These are phyloP conservation scores for Tetraselmis striata DNA, from an alignment of 139 green algal genomes.

Conservation along the genomic window DNA sequence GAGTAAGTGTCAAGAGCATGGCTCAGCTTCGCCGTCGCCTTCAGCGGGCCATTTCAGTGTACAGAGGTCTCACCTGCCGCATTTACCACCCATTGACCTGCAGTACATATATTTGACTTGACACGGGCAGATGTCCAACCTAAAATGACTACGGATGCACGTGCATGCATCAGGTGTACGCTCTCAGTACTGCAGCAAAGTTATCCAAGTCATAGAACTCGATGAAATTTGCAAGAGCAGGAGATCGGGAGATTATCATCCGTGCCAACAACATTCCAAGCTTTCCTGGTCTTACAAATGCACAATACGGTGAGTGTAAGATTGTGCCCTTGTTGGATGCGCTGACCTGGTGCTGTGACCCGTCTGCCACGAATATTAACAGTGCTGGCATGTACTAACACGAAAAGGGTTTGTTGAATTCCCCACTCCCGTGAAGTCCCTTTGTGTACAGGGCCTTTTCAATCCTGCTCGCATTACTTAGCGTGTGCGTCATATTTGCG, in stretches of 20 bases:
- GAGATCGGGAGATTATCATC: not conserved
- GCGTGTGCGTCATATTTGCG: slow-evolving; percentile 67
- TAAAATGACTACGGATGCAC: not conserved
- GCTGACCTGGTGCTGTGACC: not conserved
- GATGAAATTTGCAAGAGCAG: not conserved
- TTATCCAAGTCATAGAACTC: not conserved
- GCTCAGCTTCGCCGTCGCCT: slow-evolving; percentile 41
- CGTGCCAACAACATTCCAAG: not conserved
- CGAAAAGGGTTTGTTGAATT: too few relatives aligned
- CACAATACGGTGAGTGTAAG: not conserved
- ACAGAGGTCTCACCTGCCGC: slow-evolving; percentile 45
- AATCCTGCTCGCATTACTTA: slow-evolving; percentile 41
- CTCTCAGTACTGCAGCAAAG: not conserved
- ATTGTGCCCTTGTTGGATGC: not conserved
- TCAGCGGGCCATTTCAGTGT: slow-evolving; percentile 29
- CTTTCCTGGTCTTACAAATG: not conserved
- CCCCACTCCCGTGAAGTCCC: too few relatives aligned
- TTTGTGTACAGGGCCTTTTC: slow-evolving; percentile 31
- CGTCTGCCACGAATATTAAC: not conserved
- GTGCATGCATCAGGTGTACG: not conserved
- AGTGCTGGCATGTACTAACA: too few relatives aligned
- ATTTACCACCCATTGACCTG: not conserved
- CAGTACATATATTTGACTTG: not conserved
- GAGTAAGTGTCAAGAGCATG: slow-evolving; percentile 26
- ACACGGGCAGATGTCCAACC: not conserved